A percentile compares a stretch with the other conserved stretches of the same genome.
These are phyloP conservation scores for Boletus rubropictus DNA, from an alignment of 768 basidiomycete species.

Conservation along the genomic window DNA sequence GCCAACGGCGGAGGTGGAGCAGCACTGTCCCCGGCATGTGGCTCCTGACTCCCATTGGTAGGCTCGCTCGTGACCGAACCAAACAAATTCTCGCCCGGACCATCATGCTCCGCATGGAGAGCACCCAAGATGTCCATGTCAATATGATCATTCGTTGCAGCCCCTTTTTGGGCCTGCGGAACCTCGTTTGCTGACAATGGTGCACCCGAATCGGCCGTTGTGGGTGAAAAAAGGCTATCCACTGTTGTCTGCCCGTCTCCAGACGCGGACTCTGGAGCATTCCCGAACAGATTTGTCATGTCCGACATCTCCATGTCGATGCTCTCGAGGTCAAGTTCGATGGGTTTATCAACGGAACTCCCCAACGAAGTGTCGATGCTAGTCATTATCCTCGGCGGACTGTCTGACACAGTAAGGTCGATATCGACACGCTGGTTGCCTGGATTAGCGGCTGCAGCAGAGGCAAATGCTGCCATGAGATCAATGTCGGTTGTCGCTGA, in stretches of 20 bases:
- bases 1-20: conserved; percentile 37
- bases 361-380: conserved; percentile 38
- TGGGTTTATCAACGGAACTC: conserved; percentile 72
- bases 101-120: conserved; percentile 20
- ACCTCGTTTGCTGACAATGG: conserved; percentile 14
- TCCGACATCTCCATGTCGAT: conserved; percentile 60
- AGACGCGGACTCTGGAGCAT: conserved; percentile 34
- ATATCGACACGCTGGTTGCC: conserved; percentile 41
- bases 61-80: conserved; percentile 26
- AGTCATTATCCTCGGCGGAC: conserved; percentile 23
- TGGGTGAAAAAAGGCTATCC: conserved; percentile 51
- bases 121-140: conserved; percentile 36
- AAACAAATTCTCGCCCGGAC: conserved; percentile 21
- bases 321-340: conserved; percentile 68
- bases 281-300: conserved; percentile 51
- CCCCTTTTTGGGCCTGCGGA: conserved; percentile 17
- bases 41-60: conserved; percentile 5
- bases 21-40: conserved; percentile 20
- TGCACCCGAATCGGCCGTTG: conserved; percentile 22
- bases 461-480: conserved; percentile 58
- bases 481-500: conserved; percentile 53
- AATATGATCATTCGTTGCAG: conserved; percentile 17
- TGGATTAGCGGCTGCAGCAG: conserved; percentile 33
- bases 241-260: conserved; percentile 32
- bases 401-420: conserved; percentile 50